Conservation (phyloP, 1,284 basidiomycete genomes). For the Ganoderma boninense region DNA sequence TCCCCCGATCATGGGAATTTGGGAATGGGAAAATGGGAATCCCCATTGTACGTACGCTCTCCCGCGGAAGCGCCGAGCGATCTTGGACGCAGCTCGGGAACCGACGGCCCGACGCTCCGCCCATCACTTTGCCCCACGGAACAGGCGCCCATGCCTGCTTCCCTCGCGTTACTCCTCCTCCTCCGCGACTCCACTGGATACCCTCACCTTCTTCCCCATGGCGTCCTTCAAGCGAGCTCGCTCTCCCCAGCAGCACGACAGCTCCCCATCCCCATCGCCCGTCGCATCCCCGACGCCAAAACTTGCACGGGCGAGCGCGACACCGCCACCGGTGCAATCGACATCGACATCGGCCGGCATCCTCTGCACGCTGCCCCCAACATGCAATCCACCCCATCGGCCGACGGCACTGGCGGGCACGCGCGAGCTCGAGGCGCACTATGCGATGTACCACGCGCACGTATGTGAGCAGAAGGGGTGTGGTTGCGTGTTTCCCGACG, state of each 20-base stretch:
- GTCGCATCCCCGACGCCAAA: constrained; percentile 34
- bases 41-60: too few species aligned
- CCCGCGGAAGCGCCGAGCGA: too few species aligned
- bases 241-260: constrained; percentile 12
- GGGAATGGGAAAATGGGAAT: too few species aligned
- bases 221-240: constrained; percentile 28
- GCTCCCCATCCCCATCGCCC: constrained; percentile 24
- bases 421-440: constrained; percentile 81
- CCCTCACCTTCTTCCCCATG: constrained; percentile 14
- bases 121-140: background rate
- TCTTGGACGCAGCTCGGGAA: background rate
- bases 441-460: constrained; percentile 84
- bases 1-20: too few species aligned
- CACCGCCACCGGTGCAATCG: constrained; percentile 25
- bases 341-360: constrained; percentile 38
- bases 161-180: too few species aligned
- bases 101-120: background rate
- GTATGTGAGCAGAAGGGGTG: constrained; percentile 78
- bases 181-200: background rate
- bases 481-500: constrained; percentile 87
- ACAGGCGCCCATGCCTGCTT: background rate
- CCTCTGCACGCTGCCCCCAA: constrained; percentile 83
- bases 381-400: constrained; percentile 69
- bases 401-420: constrained; percentile 69
- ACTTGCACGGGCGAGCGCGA: constrained; percentile 33